Base-by-base conservation (phyloP, 2,329 filamentous ascomycete species). In the Ascochyta viciae-villosae region DNA sequence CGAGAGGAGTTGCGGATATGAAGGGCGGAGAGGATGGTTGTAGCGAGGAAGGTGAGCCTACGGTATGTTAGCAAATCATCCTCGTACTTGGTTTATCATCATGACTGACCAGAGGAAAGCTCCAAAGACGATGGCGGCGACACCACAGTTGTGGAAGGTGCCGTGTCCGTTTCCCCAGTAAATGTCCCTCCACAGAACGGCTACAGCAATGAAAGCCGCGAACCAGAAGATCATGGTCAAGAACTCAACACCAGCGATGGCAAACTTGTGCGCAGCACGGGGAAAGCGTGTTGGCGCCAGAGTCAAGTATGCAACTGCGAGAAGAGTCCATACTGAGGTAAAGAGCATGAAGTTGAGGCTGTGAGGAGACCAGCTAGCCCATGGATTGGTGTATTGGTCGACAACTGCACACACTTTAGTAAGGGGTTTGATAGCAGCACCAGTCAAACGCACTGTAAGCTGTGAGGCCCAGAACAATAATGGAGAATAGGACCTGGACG, bases 211-310 rank as follows among this genome's bases (percentile, higher is more conserved):
- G 67, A 91, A 89, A 9, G 91, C 91, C 0, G 90, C 89, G 72
- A 97, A 96, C 92, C 92, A 96, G 81, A 96, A 96, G 57, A 96
- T 82, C 78, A 89, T 88, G 35, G 92, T 95, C 22, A 94, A 62
- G 53, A 81, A 81, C 70, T 96, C 90, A 27, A 91, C 82, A 1
- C 70, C 87, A n/a, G 90, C 79, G 22, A 92, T 86, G 40, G 82
- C 85, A 46, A 86, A 85, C 54, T 83, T 85, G 77, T 94, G 88
- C 64, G 90, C 89, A 12, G 87, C 69, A 3, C 50, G 58, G 33
- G 70, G 73, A 68, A 87, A 81, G 76, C 87, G 87, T 33, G 85
- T 79, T 0, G 91, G 91, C 2, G 87, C 81, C 33, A 95, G 61
- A 64, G 86, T 82, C 57, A 96, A 83, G 77, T 93, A 96, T 57